A percentile compares a stretch with the other conserved stretches of the same genome.
Evolutionary conservation across 345 rosid genomes (phyloP).

Genomic region (Dipteronia sinensis): DNA sequence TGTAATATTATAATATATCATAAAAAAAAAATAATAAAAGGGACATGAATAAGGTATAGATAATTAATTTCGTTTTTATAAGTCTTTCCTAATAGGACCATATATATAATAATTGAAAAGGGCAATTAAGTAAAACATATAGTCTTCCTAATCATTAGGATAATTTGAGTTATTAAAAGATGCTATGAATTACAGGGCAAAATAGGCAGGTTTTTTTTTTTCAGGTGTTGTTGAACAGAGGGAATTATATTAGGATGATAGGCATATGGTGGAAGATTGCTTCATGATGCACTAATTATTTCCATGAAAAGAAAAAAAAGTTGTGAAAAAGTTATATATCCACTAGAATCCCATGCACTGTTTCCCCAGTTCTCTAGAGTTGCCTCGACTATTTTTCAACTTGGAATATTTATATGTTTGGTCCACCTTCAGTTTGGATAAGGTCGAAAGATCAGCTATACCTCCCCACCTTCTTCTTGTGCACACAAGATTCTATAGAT

Average conservation of each 20-base stretch:
- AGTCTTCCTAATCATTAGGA: too few relatives aligned
- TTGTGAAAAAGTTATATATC: not conserved
- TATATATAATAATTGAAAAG: too few relatives aligned
- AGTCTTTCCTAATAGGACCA: too few relatives aligned
- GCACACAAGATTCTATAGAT: too few relatives aligned
- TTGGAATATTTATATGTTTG: not conserved
- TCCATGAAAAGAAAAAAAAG: not conserved
- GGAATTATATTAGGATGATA: constrained; percentile 1
- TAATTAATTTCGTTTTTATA: too few relatives aligned
- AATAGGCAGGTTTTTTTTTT: too few relatives aligned
- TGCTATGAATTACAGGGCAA: not conserved
- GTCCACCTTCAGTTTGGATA: not conserved
- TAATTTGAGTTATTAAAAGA: not conserved
- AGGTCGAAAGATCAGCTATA: not conserved
- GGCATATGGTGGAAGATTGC: constrained; percentile 21
- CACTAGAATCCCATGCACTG: not conserved
- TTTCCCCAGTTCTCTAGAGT: not conserved
- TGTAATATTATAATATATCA: too few relatives aligned
- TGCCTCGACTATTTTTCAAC: not conserved
- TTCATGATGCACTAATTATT: constrained; percentile 10
- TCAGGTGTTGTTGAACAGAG: not conserved
- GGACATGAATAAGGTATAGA: too few relatives aligned
- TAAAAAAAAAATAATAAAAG: too few relatives aligned
- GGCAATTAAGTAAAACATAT: too few relatives aligned
- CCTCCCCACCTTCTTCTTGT: too few relatives aligned